Evolutionary conservation across 768 basidiomycete genomes (phyloP).

Genomic region (Baorangia bicolor): DNA sequence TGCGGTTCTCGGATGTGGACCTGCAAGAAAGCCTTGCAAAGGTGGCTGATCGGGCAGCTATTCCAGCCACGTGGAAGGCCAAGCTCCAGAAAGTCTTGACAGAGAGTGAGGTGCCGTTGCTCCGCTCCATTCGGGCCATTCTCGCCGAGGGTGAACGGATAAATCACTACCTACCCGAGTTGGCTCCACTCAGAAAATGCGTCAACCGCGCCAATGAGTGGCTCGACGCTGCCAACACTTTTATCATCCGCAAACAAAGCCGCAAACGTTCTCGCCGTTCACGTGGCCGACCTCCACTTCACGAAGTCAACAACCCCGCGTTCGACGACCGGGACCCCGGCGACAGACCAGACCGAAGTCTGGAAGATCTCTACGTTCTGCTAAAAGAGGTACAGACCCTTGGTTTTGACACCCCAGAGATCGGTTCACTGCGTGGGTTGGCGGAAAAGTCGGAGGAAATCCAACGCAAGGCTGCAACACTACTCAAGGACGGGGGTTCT

Average conservation of each 20-base stretch:
- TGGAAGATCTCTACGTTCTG: slow-evolving; percentile 69
- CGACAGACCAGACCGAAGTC: slow-evolving; percentile 67
- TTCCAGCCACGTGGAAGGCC: slow-evolving; percentile 73
- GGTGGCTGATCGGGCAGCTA: slow-evolving; percentile 67
- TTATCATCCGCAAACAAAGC: slow-evolving; percentile 76
- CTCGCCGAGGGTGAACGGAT: slow-evolving; percentile 89
- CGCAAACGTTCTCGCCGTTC: slow-evolving; percentile 72
- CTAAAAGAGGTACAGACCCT: slow-evolving; percentile 71
- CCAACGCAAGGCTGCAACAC: slow-evolving; percentile 49
- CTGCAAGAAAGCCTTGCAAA: slow-evolving; percentile 64
- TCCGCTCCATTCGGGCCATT: slow-evolving; percentile 78
- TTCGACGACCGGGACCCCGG: slow-evolving; percentile 49
- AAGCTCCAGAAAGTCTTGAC: slow-evolving; percentile 66
- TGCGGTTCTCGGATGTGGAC: slow-evolving; percentile 79
- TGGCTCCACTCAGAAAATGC: slow-evolving; percentile 70
- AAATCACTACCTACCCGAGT: slow-evolving; percentile 68
- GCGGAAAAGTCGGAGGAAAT: slow-evolving; percentile 65
- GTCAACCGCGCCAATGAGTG: slow-evolving; percentile 82
- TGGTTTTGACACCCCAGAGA: slow-evolving; percentile 84
- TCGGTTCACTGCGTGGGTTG: slow-evolving; percentile 51
- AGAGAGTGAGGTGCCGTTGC: slow-evolving; percentile 67
- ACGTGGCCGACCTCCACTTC: slow-evolving; percentile 50
- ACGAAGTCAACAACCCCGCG: slow-evolving; percentile 38
- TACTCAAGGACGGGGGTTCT: slow-evolving; percentile 46
- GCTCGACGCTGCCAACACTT: slow-evolving; percentile 81